These are phyloP conservation scores for Malbranchea zuffiana DNA, from an alignment of 2,329 filamentous ascomycete species.

Conservation along the genomic window DNA sequence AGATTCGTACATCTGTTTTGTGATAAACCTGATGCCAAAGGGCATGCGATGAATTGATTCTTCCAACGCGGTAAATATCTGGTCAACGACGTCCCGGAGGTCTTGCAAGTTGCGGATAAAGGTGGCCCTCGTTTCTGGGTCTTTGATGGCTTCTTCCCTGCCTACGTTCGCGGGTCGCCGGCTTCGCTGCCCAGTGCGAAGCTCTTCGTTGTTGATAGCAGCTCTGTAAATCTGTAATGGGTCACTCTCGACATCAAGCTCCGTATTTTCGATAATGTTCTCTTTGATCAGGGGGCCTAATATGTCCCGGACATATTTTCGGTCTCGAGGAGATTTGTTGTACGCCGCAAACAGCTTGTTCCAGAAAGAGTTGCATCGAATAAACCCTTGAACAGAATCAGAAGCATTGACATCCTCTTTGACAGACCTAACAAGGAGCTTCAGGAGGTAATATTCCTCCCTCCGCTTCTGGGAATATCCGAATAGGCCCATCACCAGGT, in stretches of 20 bases:
- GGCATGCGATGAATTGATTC: constrained; percentile 80
- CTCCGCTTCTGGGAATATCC: constrained; percentile 93
- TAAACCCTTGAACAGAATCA: constrained; percentile 65
- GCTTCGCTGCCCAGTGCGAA: constrained; percentile 78
- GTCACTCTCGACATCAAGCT: constrained; percentile 87
- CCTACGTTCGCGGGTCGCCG: constrained; percentile 72
- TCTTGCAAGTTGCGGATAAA: constrained; percentile 94
- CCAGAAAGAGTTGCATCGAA: constrained; percentile 90
- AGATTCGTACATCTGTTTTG: constrained; percentile 71
- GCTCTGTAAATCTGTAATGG: constrained; percentile 95
- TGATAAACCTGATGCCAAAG: constrained; percentile 80
- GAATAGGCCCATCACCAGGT: constrained; percentile 90
- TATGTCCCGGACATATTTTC: constrained; percentile 82
- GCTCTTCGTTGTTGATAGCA: constrained; percentile 92
- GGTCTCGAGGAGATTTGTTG: constrained; percentile 77
- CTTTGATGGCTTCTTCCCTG: constrained; percentile 87
- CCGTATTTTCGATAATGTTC: constrained; percentile 84
- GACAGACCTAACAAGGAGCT: constrained; percentile 70
- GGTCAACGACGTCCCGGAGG: constrained; percentile 85
- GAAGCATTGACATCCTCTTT: constrained; percentile 74
- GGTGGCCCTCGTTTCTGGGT: constrained; percentile 78
- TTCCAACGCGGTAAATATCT: constrained; percentile 72
- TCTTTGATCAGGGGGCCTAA: constrained; percentile 77
- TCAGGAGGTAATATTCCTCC: constrained; percentile 93
- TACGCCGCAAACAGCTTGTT: constrained; percentile 76